Percentiles rank a stretch among this genome's conserved stretches.
phyloP scores from a whole-genome alignment of 768 basidiomycete genomes.

The Suillus americanus region DNA sequence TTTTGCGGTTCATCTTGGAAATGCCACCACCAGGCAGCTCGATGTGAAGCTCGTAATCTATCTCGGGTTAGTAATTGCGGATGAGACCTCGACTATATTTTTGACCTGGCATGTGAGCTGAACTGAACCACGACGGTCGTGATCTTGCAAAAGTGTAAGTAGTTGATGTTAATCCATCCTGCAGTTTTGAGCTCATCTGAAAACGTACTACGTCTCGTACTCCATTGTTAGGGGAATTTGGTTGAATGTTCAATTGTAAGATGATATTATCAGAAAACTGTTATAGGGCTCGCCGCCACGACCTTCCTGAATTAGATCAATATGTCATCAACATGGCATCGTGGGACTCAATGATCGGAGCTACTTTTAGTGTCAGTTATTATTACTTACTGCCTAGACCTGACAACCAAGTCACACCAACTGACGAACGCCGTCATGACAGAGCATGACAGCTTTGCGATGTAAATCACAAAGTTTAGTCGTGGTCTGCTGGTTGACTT shows the following conservation, averaged over 20 bases:
- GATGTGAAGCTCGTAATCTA: neutral
- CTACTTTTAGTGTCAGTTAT: neutral
- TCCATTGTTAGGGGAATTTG: no score
- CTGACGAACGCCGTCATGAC: neutral
- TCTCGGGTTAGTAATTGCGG: neutral
- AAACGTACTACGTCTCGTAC: no score
- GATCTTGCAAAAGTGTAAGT: no score
- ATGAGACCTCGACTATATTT: neutral
- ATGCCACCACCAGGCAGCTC: neutral
- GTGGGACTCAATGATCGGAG: neutral
- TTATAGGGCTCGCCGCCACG: neutral
- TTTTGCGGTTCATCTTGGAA: neutral
- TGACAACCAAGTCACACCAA: neutral
- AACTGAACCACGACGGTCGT: no score
- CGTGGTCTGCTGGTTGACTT: neutral
- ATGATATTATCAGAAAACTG: no score
- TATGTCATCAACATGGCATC: neutral
- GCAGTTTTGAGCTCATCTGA: no score
- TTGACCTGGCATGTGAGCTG: no score
- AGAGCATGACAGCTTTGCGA: neutral
- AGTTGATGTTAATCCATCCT: no score
- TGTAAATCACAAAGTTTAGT: neutral
- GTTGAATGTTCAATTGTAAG: no score
- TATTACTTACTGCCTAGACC: neutral
- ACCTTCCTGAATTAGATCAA: slow-evolving; percentile 7